Evolutionary conservation across 75 land plant species (phyloP).

Genomic region (Selaginella moellendorffii): DNA sequence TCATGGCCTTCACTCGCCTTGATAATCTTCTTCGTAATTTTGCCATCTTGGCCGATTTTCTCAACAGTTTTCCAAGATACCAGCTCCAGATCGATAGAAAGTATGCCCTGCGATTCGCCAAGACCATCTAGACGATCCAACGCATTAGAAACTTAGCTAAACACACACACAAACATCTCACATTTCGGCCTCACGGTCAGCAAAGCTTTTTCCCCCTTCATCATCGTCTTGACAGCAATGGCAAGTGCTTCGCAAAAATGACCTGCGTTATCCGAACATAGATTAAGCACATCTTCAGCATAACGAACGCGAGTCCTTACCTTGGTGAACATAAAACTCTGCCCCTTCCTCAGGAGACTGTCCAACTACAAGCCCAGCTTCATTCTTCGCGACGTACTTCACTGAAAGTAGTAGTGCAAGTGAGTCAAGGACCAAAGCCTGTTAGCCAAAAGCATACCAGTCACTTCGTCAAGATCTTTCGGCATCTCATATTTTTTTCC

Average conservation of each 20-base stretch:
- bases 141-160: background rate
- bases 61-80: constrained; percentile 1
- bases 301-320: constrained; percentile 15
- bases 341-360: constrained; percentile 56
- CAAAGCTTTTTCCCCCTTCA: constrained; percentile 50
- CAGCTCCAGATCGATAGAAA: background rate
- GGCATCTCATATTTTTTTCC: constrained; percentile 69
- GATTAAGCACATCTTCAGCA: background rate
- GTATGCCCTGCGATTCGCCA: background rate
- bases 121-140: background rate
- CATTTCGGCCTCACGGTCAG: constrained; percentile 69
- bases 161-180: constrained; percentile 19
- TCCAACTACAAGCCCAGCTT: constrained; percentile 59
- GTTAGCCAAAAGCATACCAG: constrained; percentile 24
- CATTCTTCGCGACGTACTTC: constrained; percentile 57
- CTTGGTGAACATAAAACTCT: constrained; percentile 63
- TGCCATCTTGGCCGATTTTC: constrained; percentile 10
- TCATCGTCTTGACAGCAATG: constrained; percentile 77
- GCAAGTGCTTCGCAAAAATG: constrained; percentile 57
- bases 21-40: constrained; percentile 52
- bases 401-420: constrained; percentile 29
- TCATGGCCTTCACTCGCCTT: constrained; percentile 65
- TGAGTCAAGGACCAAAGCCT: background rate
- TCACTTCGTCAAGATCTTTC: constrained; percentile 58
- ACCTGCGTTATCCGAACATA: constrained; percentile 22